phyloP scores from a whole-genome alignment of 148 eudicot genomes.

The Hydrangea macrophylla region DNA sequence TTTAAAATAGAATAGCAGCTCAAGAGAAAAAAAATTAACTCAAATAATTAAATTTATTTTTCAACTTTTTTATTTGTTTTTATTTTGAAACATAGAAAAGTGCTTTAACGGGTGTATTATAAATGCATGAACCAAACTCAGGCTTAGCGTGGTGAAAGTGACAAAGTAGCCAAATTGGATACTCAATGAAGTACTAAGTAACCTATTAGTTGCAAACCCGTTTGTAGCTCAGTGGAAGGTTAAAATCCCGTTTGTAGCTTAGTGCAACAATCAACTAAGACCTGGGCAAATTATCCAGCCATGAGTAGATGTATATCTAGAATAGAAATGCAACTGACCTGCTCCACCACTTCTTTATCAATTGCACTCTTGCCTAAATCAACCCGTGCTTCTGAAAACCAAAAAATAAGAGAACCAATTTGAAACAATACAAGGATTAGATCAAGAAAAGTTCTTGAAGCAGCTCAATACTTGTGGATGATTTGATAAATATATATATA shows the following conservation, averaged over 20 bases:
- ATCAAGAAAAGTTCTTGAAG: not conserved
- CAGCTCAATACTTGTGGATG: not conserved
- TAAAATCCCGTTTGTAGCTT: not conserved
- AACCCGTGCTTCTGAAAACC: constrained; percentile 59
- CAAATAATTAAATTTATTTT: too few relatives aligned
- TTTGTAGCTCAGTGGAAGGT: too few relatives aligned
- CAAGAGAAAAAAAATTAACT: too few relatives aligned
- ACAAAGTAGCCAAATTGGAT: too few relatives aligned
- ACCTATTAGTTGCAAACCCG: too few relatives aligned
- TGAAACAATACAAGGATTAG: not conserved
- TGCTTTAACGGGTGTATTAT: too few relatives aligned
- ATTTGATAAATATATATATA: not conserved
- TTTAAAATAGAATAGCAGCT: too few relatives aligned
- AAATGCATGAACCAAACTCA: too few relatives aligned
- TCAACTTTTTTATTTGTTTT: too few relatives aligned
- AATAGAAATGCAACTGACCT: constrained; percentile 40
- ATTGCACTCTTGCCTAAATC: constrained; percentile 57
- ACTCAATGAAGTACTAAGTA: too few relatives aligned
- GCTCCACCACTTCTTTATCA: constrained; percentile 80
- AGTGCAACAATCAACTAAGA: not conserved
- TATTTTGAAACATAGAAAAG: too few relatives aligned
- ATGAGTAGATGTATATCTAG: not conserved
- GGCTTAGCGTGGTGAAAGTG: too few relatives aligned
- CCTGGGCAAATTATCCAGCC: not conserved
- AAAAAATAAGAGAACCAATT: not conserved